A percentile compares a stretch with the other conserved stretches of the same genome.
phyloP scores from a whole-genome alignment of 805 yeast genomes.

The Metschnikowia koreensis region DNA sequence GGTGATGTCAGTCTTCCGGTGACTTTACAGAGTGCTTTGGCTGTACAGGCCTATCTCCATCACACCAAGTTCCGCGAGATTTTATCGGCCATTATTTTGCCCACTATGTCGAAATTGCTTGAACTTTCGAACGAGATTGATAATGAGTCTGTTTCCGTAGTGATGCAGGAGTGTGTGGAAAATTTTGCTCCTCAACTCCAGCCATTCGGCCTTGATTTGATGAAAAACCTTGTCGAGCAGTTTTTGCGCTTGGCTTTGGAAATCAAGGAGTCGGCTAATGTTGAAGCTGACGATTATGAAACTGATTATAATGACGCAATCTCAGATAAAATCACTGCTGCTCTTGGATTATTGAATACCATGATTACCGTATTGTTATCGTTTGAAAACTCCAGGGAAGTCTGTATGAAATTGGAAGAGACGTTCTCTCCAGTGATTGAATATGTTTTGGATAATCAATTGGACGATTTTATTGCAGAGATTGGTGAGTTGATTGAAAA shows the following conservation, averaged over 20 bases:
- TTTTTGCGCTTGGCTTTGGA: slow-evolving; percentile 32
- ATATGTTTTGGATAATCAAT: slow-evolving; percentile 60
- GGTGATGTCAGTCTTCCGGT: slow-evolving; percentile 56
- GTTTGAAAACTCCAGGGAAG: slow-evolving; percentile 73
- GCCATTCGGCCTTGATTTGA: slow-evolving; percentile 29
- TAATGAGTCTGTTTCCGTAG: slow-evolving; percentile 80
- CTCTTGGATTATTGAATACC: slow-evolving; percentile 76
- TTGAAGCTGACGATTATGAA: slow-evolving; percentile 28
- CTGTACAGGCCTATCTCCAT: slow-evolving; percentile 74
- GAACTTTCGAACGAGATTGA: slow-evolving; percentile 78
- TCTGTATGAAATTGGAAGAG: slow-evolving; percentile 62
- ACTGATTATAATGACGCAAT: slow-evolving; percentile 28
- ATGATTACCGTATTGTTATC: slow-evolving; percentile 78
- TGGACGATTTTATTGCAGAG: slow-evolving; percentile 76
- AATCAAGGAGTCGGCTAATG: slow-evolving; percentile 51
- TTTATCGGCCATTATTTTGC: slow-evolving; percentile 65
- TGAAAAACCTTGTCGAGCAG: slow-evolving; percentile 27
- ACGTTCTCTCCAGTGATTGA: slow-evolving; percentile 68
- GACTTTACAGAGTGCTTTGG: slow-evolving; percentile 78
- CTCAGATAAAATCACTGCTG: slow-evolving; percentile 78
- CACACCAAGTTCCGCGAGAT: slow-evolving; percentile 67
- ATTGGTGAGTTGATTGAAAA: slow-evolving; percentile 66
- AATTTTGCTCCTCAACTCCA: slow-evolving; percentile 79
- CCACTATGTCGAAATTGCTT: slow-evolving; percentile 77
- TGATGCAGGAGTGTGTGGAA: slow-evolving; percentile 95